Base-by-base conservation (phyloP, 306 rosid species). In the Sesbania bispinosa region DNA sequence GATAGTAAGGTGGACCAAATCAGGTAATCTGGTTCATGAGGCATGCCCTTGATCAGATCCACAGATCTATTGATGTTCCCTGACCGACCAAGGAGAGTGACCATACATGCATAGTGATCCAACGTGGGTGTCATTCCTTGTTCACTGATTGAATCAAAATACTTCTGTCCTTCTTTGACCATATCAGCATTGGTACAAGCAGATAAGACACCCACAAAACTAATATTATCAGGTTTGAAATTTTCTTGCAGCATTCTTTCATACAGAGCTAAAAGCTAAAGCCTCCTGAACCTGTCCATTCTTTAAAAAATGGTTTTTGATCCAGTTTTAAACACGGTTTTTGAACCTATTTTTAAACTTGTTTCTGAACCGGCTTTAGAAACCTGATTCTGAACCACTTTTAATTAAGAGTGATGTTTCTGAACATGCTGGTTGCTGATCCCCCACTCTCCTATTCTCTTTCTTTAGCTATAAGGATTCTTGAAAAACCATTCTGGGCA, bases 91-190 rank as follows among this genome's bases (percentile, higher is more conserved):
- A 80, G 69, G 35, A 84, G 85, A 77, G 78, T 80, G 14, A 80
- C 41, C 85, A 84, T 77, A 27, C 85, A 80, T 50, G 85, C 83
- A 73, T 77, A 80, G 75, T 84, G 88, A 63, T 84, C 83, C 73
- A 77, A 62, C 4, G 85, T 77, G 23, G 87, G 87, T 47, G 72
- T 77, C 76, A 80, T 73, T 45, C 85, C 83, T 13, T 62, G 76
- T 73, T 73, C 82, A 27, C 33, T 48, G 64, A 84, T 84, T 41
- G 85, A 80, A 62, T 73, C 52, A 20, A 84, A 84, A 77, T 80
- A 80, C 15, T 66, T 50, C 47, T 55, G 78, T 51, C 82, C 87
- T 80, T 77, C 82, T 32, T 80, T 9, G 14, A 80, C 67, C 87
- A 77, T 71, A 33, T 62, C 68, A 67, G 68, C 80, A 57, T 73